phyloP scores from a whole-genome alignment of 306 rosid genomes.

The Castanospermum australe region DNA sequence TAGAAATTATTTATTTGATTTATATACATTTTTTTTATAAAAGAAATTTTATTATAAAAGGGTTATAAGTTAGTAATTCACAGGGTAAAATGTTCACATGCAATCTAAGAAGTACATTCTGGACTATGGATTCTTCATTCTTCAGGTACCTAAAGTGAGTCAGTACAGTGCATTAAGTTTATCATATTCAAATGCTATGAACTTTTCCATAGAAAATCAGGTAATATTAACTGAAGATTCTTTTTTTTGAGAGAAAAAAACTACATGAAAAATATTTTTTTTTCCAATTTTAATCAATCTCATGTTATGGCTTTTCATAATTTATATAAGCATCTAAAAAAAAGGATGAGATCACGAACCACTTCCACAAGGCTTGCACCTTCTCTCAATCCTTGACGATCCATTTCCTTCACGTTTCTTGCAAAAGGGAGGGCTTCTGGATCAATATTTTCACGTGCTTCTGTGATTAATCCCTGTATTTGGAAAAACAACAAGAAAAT shows the following conservation, averaged over 20 bases:
- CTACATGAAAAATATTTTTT: not conserved
- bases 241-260: not conserved
- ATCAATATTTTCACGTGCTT: slow-evolving; percentile 81
- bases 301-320: slow-evolving; percentile 15
- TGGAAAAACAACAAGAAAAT: slow-evolving; percentile 16
- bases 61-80: not conserved
- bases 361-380: slow-evolving; percentile 97
- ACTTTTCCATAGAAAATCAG: not conserved
- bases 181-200: not conserved
- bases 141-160: not conserved
- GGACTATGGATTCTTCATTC: slow-evolving; percentile 1
- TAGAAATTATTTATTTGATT: not conserved
- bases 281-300: not conserved
- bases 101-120: not conserved
- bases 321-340: not conserved
- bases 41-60: not conserved
- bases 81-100: not conserved
- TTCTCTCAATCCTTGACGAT: slow-evolving; percentile 90
- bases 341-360: slow-evolving; percentile 62
- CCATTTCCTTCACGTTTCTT: slow-evolving; percentile 69
- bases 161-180: not conserved
- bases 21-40: not conserved
- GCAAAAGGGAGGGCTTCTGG: slow-evolving; percentile 94
- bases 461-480: slow-evolving; percentile 87
- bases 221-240: not conserved